A percentile compares a stretch with the other conserved stretches of the same genome.
phyloP scores from a whole-genome alignment of 257 asterid species.

The Scutellaria galericulata region DNA sequence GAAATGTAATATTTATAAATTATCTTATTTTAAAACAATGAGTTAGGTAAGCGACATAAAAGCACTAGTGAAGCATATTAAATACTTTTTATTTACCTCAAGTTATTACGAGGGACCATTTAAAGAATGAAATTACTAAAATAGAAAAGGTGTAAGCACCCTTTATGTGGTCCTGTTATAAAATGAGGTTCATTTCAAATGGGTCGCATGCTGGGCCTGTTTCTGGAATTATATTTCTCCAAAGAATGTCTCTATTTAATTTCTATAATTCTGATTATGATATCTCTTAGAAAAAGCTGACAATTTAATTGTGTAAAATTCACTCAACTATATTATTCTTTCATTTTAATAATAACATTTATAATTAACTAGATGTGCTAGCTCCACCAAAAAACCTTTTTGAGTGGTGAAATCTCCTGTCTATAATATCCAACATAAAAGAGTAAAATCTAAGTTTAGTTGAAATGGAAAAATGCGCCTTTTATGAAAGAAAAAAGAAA shows the following conservation, averaged over 20 bases:
- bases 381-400: too few species aligned
- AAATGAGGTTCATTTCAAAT: slow-evolving; percentile 5
- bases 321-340: not conserved
- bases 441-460: too few species aligned
- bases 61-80: not conserved
- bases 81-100: not conserved
- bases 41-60: slow-evolving; percentile 23
- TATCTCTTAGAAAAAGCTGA: not conserved
- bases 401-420: too few species aligned
- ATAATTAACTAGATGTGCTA: too few species aligned
- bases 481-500: too few species aligned
- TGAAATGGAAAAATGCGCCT: too few species aligned
- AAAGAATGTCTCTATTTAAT: not conserved
- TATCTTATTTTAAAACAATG: not conserved
- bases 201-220: slow-evolving; percentile 4
- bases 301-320: not conserved
- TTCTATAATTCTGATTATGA: slow-evolving; percentile 18
- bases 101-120: slow-evolving; percentile 36
- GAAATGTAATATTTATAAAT: not conserved
- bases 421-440: too few species aligned
- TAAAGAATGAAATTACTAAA: slow-evolving; percentile 20
- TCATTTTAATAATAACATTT: too few species aligned
- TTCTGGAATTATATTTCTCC: slow-evolving; percentile 26
- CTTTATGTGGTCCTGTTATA: slow-evolving; percentile 34
- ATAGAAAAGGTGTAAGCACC: not conserved